Evolutionary conservation across 768 basidiomycete genomes (phyloP).

Genomic region (Russula emetica): DNA sequence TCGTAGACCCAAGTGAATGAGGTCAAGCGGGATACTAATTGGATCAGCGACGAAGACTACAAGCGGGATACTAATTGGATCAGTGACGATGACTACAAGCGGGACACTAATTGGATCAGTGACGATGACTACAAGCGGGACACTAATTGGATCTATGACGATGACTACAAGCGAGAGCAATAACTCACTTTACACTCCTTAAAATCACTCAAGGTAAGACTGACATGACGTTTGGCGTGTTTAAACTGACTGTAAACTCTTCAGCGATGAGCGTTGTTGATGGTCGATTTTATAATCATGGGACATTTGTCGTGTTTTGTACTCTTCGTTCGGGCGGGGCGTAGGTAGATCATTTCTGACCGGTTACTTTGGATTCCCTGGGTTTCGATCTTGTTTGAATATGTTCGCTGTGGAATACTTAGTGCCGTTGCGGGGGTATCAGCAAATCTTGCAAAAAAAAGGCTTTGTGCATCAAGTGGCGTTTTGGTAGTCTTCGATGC

Average conservation of each 20-base stretch:
- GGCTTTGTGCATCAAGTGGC: neutral
- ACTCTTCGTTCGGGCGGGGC: no score
- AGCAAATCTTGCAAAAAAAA: neutral
- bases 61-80: neutral
- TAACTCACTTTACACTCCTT: no score
- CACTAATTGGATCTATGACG: fast-evolving
- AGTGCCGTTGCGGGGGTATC: neutral
- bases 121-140: neutral
- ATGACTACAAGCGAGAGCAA: neutral
- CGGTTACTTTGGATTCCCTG: neutral
- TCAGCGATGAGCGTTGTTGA: neutral
- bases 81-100: neutral
- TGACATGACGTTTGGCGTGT: neutral
- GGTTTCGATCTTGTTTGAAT: neutral
- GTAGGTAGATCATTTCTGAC: neutral
- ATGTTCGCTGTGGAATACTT: neutral
- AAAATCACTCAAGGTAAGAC: neutral
- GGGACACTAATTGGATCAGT: fast-evolving
- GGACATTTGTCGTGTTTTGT: constrained; percentile 5
- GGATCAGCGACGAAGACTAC: fast-evolving
- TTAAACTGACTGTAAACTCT: neutral
- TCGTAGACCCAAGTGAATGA: neutral
- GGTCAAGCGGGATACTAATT: neutral
- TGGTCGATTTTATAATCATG: neutral
- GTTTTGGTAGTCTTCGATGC: neutral